A percentile compares a stretch with the other conserved stretches of the same genome.
phyloP scores from a whole-genome alignment of 257 asterid species.

The Solanum phureja region DNA sequence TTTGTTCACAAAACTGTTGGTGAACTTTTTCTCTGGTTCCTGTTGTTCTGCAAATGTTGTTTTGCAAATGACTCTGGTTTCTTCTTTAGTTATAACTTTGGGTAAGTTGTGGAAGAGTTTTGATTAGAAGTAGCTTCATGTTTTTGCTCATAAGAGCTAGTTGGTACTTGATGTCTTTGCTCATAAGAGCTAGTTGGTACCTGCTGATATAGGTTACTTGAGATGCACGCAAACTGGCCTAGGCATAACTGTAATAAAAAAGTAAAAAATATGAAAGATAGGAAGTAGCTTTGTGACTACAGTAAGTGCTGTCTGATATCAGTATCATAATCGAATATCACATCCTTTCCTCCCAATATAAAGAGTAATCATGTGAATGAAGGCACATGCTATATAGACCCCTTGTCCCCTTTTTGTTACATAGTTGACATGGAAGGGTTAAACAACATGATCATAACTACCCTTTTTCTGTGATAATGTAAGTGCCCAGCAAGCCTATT shows the following conservation, averaged over 20 bases:
- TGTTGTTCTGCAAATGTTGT: background rate
- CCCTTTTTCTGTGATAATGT: background rate
- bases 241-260: background rate
- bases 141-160: background rate
- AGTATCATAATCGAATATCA: background rate
- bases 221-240: background rate
- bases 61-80: background rate
- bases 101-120: background rate
- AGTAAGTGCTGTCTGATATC: background rate
- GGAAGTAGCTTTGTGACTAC: background rate
- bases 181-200: background rate
- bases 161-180: background rate
- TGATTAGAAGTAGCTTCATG: background rate
- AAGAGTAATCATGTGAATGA: background rate
- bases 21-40: background rate
- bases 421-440: background rate
- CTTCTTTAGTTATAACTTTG: background rate
- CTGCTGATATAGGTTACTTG: background rate
- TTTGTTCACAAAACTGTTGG: background rate
- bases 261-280: background rate
- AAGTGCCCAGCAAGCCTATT: background rate
- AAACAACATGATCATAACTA: background rate
- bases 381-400: background rate
- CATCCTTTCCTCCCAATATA: background rate
- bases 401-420: background rate